These are phyloP conservation scores for Laetiporus sulphureus DNA, from an alignment of 1,284 basidiomycete genomes.

Conservation along the genomic window DNA sequence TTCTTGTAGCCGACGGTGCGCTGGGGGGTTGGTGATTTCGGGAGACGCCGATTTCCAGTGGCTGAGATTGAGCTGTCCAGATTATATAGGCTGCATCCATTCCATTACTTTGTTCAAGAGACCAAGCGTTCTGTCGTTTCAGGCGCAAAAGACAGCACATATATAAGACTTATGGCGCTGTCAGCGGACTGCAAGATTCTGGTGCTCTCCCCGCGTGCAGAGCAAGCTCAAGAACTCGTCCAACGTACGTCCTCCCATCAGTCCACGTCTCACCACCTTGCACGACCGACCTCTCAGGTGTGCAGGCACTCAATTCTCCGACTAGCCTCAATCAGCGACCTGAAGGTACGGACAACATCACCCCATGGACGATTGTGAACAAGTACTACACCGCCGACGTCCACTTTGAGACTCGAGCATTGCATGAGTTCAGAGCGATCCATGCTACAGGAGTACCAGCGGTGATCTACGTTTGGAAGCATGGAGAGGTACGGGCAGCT, in stretches of 20 bases:
- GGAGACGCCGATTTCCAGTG: no score
- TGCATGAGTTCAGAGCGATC: slow-evolving; percentile 18
- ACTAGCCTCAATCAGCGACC: slow-evolving; percentile 6
- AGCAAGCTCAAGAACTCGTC: slow-evolving; percentile 36
- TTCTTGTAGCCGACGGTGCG: no score
- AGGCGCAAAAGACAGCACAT: no score
- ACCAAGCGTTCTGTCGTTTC: no score
- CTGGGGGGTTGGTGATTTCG: no score
- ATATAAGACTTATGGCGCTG: no score
- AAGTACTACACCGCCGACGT: slow-evolving; percentile 82
- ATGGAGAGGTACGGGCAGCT: slow-evolving; percentile 61
- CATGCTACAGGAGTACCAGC: slow-evolving; percentile 52
- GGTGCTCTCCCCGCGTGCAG: slow-evolving; percentile 36
- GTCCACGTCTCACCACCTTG: slow-evolving; percentile 14
- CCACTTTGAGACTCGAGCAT: slow-evolving; percentile 42
- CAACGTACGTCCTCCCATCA: slow-evolving; percentile 34
- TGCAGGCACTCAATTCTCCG: slow-evolving; percentile 17
- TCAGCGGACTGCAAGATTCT: slow-evolving; percentile 37
- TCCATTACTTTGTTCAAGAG: no score
- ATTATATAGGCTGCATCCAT: no score
- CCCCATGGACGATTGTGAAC: slow-evolving; percentile 78
- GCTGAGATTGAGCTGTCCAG: no score
- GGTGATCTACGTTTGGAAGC: slow-evolving; percentile 62
- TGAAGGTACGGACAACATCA: slow-evolving; percentile 15
- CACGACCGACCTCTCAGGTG: slow-evolving; percentile 17